phyloP scores from a whole-genome alignment of 495 filamentous ascomycete genomes.

The Penicillium longicatenatum region DNA sequence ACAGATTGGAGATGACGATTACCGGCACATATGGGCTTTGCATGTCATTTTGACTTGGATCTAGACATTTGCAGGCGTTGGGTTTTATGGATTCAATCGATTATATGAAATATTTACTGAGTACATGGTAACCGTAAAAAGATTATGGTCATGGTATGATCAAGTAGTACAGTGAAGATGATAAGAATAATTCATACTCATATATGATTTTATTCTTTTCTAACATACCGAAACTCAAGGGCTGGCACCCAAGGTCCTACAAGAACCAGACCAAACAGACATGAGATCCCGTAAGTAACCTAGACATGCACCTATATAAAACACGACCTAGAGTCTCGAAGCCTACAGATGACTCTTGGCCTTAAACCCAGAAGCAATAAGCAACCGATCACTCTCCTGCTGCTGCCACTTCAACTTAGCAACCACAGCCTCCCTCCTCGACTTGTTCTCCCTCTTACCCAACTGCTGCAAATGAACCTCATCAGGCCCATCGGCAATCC shows the following conservation, averaged over 20 bases:
- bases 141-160: no score
- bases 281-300: not conserved
- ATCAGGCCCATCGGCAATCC: slow-evolving; percentile 89
- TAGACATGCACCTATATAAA: slow-evolving; percentile 4
- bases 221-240: no score
- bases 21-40: slow-evolving; percentile 19
- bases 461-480: slow-evolving; percentile 94
- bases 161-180: not conserved
- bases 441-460: slow-evolving; percentile 80
- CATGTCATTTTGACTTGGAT: slow-evolving; percentile 22
- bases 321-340: not conserved
- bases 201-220: no score
- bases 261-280: no score
- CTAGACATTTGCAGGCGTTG: slow-evolving; percentile 26
- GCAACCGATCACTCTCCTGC: slow-evolving; percentile 62
- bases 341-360: slow-evolving; percentile 43
- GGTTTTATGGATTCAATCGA: slow-evolving; percentile 17
- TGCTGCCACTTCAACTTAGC: slow-evolving; percentile 66
- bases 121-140: not conserved
- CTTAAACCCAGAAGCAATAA: slow-evolving; percentile 61
- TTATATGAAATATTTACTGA: not conserved
- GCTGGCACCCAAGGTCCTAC: no score
- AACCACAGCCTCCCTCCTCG: slow-evolving; percentile 59
- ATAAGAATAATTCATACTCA: no score
- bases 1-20: slow-evolving; percentile 16